Conservation (phyloP, 2,329 filamentous ascomycete species). For the Trichoderma lentiforme region DNA sequence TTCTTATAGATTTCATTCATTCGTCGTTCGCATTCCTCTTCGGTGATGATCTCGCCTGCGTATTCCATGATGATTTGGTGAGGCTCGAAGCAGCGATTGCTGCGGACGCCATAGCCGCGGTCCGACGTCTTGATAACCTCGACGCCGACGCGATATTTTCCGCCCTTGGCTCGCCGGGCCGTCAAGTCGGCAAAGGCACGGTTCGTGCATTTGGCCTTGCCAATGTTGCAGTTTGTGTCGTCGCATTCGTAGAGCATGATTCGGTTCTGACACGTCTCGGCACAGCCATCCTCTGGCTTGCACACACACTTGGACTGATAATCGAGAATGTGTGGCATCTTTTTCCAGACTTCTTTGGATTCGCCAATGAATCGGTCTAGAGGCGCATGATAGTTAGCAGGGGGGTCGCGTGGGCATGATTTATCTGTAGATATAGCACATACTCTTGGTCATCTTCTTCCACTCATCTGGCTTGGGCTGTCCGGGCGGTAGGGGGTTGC, state of each 20-base stretch:
- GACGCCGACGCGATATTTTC: constrained; percentile 87
- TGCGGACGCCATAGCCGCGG: constrained; percentile 86
- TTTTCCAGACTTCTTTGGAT: constrained; percentile 76
- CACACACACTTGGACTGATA: constrained; percentile 78
- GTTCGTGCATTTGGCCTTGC: constrained; percentile 73
- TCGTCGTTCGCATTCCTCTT: constrained; percentile 85
- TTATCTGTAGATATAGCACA: constrained; percentile 31
- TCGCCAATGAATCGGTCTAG: constrained; percentile 87
- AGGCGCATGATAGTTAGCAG: constrained; percentile 25
- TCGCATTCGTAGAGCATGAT: constrained; percentile 99
- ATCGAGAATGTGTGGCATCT: constrained; percentile 68
- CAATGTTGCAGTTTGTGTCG: constrained; percentile 78
- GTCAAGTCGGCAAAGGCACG: constrained; percentile 81
- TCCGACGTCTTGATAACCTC: constrained; percentile 90
- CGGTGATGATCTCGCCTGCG: constrained; percentile 94
- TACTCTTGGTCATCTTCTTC: constrained; percentile 88
- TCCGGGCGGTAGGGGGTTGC: constrained; percentile 78
- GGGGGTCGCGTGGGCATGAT: background rate
- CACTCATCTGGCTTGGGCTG: constrained; percentile 92
- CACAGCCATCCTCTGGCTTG: constrained; percentile 73
- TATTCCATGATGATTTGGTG: constrained; percentile 99
- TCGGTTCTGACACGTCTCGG: constrained; percentile 86
- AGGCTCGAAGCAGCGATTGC: constrained; percentile 80
- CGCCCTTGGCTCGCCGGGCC: constrained; percentile 70
- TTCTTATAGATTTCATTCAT: constrained; percentile 94